Evolutionary conservation across 2,329 filamentous ascomycete genomes (phyloP).

Genomic region (Xylariaceae sp.): DNA sequence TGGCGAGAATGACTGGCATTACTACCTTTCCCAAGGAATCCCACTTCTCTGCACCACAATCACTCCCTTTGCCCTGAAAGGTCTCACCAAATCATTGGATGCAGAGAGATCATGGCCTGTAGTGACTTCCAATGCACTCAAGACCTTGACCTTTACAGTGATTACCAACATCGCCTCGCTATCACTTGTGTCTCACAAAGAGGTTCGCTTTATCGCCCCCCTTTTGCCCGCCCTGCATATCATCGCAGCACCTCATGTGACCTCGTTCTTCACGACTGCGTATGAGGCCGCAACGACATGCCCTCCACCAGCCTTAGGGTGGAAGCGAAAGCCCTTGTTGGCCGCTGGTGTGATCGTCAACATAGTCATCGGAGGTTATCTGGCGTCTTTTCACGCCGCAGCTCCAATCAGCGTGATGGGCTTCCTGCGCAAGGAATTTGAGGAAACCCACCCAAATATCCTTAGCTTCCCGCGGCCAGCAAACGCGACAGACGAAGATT

Average conservation of each 20-base stretch:
- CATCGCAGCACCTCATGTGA: conserved; percentile 65
- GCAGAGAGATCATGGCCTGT: conserved; percentile 30
- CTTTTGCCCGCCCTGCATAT: conserved; percentile 83
- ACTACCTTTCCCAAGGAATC: conserved; percentile 86
- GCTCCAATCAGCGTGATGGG: conserved; percentile 71
- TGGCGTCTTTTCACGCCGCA: conserved; percentile 71
- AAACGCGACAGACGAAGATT: conserved; percentile 18
- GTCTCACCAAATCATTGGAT: conserved; percentile 51
- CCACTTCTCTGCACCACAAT: conserved; percentile 81
- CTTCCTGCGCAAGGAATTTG: conserved; percentile 72
- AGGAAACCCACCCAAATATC: conserved; percentile 46
- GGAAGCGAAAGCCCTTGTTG: conserved; percentile 54
- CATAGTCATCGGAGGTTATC: conserved; percentile 66
- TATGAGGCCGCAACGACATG: conserved; percentile 20
- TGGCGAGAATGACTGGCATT: conserved; percentile 84
- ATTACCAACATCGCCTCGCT: conserved; percentile 58
- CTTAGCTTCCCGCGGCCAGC: conserved; percentile 26
- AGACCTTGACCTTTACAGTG: conserved; percentile 54
- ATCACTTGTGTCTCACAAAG: conserved; percentile 86
- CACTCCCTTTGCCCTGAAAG: conserved; percentile 69
- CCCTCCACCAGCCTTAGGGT: conserved; percentile 19
- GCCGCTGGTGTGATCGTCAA: conserved; percentile 61
- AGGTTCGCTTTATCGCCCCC: conserved; percentile 95
- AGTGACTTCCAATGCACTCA: conserved; percentile 39
- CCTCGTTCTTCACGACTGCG: conserved; percentile 57